Base-by-base conservation (phyloP, 768 basidiomycete genomes). In the Pulveroboletus frians region DNA sequence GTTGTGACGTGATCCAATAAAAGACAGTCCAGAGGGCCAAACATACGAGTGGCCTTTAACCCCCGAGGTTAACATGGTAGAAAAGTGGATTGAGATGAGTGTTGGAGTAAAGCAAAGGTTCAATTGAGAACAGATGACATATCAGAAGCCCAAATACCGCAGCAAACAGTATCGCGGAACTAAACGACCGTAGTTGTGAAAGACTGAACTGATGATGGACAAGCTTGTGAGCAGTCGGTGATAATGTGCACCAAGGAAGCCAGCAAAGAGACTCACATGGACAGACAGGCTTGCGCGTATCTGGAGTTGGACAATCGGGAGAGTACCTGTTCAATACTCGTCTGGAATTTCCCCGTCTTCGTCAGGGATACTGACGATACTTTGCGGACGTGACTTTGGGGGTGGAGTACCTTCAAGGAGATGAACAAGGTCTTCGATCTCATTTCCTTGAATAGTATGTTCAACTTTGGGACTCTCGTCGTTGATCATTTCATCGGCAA, bases 341-440 rank as follows among this genome's bases (percentile, higher is more conserved):
- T 77, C 77, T 20, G 73, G 71, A 57, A 80, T 79, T 57, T 81
- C 80, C 39, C 71, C 71, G 37, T 78, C 70, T 41, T 80, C 77
- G 52, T 79, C 78, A 41, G 79, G 78, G 52, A 80, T 79, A 63
- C 69, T 73, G 42, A 65, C 62, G 43, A 76, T 72, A 63, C 71
- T 76, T 48, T 67, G 66, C 18, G 72, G 71, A 43, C 69, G 71
- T 10, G 68, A 59, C 54, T 75, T 77, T 39, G 68, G 57, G 1
- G 73, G 60, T 10, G 56, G 38, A 21, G 44, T 29, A 3, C 61
- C 54, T 67, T 88, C 82, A 11, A 88, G 78, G 56, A 86, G 72
- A 57, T 75, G 80, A 52, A 88, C 79, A 45, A 87, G 80, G 47
- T 79, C 78, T 63, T 81, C 85, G 27, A 84, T 70, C 27, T 84